phyloP scores from a whole-genome alignment of 768 basidiomycete species.

The Vararia minispora region DNA sequence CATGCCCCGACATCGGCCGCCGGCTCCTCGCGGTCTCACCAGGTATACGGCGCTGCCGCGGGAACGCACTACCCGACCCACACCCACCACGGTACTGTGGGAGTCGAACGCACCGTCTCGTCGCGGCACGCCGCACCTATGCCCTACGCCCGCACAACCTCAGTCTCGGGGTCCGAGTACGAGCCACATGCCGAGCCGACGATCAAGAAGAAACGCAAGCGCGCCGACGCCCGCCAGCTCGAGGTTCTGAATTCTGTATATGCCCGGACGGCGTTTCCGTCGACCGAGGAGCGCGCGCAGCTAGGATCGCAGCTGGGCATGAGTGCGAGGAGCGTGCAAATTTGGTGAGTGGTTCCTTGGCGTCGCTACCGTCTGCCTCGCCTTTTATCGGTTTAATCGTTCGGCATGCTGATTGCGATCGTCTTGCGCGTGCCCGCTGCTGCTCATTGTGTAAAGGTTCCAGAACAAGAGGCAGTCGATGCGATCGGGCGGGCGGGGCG shows the following conservation, averaged over 20 bases:
- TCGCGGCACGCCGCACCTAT: conserved; percentile 26
- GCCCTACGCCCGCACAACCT: conserved; percentile 38
- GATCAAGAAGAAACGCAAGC: conserved; percentile 83
- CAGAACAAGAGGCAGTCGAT: conserved; percentile 12
- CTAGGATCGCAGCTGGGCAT: conserved; percentile 71
- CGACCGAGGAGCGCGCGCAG: conserved; percentile 74
- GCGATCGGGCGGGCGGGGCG: conserved; percentile 9
- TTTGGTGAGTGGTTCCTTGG: conserved; percentile 48
- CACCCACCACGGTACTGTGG: conserved; percentile 25
- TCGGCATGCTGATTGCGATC: too few species aligned
- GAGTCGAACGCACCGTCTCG: conserved; percentile 17
- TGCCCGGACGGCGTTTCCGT: conserved; percentile 74
- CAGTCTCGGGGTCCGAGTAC: conserved; percentile 13
- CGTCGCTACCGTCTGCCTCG: not conserved
- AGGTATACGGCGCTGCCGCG: conserved; percentile 11
- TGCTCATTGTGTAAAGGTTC: conserved; percentile 7
- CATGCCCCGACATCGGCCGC: conserved; percentile 3
- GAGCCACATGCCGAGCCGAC: conserved; percentile 36
- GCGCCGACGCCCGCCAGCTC: conserved; percentile 70
- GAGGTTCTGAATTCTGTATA: conserved; percentile 77
- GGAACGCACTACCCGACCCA: conserved; percentile 11
- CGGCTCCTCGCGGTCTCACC: conserved; percentile 15
- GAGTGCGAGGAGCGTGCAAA: conserved; percentile 79
- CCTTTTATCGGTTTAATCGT: not conserved
- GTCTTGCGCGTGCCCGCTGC: not conserved